Evolutionary conservation across 164 flowering plant species (phyloP), one percentile per base, ranked within the genome.

Genomic region (Kingdonia uniflora): DNA sequence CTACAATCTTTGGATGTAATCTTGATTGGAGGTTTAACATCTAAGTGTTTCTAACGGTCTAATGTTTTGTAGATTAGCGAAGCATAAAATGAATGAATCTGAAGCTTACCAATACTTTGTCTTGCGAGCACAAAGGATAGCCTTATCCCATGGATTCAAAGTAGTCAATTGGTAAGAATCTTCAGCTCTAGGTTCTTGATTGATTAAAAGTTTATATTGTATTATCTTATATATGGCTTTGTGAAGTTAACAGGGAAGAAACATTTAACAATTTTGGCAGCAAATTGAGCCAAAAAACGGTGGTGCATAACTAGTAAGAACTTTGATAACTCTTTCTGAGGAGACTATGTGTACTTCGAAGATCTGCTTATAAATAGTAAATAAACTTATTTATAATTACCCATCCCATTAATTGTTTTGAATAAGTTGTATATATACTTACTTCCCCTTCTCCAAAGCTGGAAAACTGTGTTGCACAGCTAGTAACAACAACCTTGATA

Each of bases 281-380:
- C 60, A 78, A 81, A 62, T 60, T 88, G 69, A 71, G 65, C 77
- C 78, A 62, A 24, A 78, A 76, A 68, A 88, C 94, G 20, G 78
- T 87, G 59, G 86, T 87, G 46, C 96, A 87, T 57, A 87, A 87
- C 70, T 87, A 92, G 94, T 87, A 74, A 38, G 59, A 13, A 58
- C 59, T 41, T 57, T 45, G 20, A 10, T 19, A n/a, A 43, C 14
- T 53, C 12, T 23, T 5, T 45, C 2, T 25, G 44, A 19, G 19
- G 11, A 15, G 17, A 17, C 3, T 44, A 10, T 16, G 48, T 44
- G 13, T 2, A 11, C 13, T n/a, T n/a, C n/a, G n/a, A n/a, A n/a
- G n/a, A n/a, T n/a, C n/a, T n/a, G n/a, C n/a, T n/a, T n/a, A n/a
- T n/a, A n/a, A n/a, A n/a, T n/a, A n/a, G n/a, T n/a, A n/a, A n/a